Conservation (phyloP, 2,329 filamentous ascomycete species). For the Hypoxylon sp. region DNA sequence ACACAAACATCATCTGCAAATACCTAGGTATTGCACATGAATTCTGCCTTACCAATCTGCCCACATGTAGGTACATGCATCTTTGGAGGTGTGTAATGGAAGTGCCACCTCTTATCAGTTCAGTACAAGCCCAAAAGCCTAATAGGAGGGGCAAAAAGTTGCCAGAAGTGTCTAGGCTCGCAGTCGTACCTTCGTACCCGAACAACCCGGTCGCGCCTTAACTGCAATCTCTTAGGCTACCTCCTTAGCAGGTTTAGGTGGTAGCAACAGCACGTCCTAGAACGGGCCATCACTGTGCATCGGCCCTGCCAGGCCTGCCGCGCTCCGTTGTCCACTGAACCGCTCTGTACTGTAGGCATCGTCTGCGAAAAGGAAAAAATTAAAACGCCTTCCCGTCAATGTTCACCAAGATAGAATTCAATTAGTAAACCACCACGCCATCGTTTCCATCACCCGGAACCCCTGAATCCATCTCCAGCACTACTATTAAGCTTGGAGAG, state of each 20-base stretch:
- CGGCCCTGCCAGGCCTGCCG: slow-evolving; percentile 20
- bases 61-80: background rate
- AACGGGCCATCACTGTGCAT: slow-evolving; percentile 22
- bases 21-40: background rate
- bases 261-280: slow-evolving; percentile 22
- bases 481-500: slow-evolving; percentile 56
- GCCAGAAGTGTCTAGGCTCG: background rate
- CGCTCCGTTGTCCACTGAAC: slow-evolving; percentile 25
- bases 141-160: slow-evolving; percentile 21
- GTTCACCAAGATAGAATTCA: slow-evolving; percentile 47
- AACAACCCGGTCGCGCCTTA: slow-evolving; percentile 9
- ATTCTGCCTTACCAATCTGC: background rate
- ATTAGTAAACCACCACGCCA: slow-evolving; percentile 55
- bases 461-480: slow-evolving; percentile 53
- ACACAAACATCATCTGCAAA: background rate
- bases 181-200: slow-evolving; percentile 12
- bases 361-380: slow-evolving; percentile 49
- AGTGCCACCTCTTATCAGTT: background rate
- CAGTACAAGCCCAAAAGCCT: background rate
- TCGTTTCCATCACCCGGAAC: slow-evolving; percentile 57
- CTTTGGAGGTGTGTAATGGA: background rate
- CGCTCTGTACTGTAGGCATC: slow-evolving; percentile 20
- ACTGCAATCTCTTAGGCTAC: slow-evolving; percentile 1
- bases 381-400: slow-evolving; percentile 37
- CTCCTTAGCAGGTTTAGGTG: slow-evolving; percentile 22